Conservation (phyloP, 495 filamentous ascomycete species). For the Pseudevernia furfuracea region DNA sequence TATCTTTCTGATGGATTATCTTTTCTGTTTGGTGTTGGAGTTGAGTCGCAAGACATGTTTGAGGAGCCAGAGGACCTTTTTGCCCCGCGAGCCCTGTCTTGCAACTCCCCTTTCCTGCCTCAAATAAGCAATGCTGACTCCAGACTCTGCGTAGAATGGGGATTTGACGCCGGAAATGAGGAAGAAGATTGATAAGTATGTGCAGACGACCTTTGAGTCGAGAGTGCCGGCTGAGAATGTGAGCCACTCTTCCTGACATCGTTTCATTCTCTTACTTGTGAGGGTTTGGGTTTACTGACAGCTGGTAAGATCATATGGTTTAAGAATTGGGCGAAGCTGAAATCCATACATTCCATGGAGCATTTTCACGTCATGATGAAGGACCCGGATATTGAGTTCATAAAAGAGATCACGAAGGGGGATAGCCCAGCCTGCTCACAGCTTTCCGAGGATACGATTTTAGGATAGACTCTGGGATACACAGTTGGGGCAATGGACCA, state of each 20-base stretch:
- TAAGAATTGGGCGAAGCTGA: conserved; percentile 77
- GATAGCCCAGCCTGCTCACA: conserved; percentile 35
- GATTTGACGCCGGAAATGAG: conserved; percentile 58
- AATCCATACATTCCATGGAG: conserved; percentile 79
- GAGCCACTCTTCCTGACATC: conserved; percentile 10
- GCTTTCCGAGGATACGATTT: not conserved
- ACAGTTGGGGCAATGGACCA: not conserved
- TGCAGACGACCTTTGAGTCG: conserved; percentile 53
- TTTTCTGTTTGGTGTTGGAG: too few species aligned
- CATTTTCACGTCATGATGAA: conserved; percentile 91
- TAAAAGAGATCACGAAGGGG: conserved; percentile 63
- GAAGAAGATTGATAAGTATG: conserved; percentile 58
- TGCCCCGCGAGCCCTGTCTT: too few species aligned
- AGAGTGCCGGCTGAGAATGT: conserved; percentile 42
- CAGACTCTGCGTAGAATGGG: conserved; percentile 35
- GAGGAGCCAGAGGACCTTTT: too few species aligned
- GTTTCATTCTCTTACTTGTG: not conserved
- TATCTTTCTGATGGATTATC: too few species aligned
- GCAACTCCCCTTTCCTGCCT: too few species aligned
- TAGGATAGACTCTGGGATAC: not conserved
- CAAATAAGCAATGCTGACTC: too few species aligned
- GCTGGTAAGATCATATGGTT: conserved; percentile 67
- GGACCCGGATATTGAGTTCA: conserved; percentile 59
- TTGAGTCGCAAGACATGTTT: conserved; percentile 6
- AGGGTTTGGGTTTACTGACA: not conserved